Conservation (phyloP, 1,139 yeast genomes). For the Debaryomyces fabryi region DNA sequence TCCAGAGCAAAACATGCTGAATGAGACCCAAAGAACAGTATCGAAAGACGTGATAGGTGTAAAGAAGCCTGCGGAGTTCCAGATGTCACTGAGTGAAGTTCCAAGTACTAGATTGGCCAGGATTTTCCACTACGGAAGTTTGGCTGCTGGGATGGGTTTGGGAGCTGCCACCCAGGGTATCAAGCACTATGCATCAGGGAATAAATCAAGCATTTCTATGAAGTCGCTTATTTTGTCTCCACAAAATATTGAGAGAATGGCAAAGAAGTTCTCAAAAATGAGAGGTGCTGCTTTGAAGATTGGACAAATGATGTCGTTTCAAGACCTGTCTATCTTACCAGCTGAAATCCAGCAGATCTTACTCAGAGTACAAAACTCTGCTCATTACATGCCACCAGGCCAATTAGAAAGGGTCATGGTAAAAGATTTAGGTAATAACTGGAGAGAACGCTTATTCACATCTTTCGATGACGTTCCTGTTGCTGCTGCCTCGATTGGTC, state of each 20-base stretch:
- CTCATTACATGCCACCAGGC: conserved; percentile 94
- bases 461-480: conserved; percentile 86
- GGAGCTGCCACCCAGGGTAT: conserved; percentile 84
- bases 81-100: conserved; percentile 67
- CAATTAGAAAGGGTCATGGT: conserved; percentile 81
- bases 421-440: conserved; percentile 71
- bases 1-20: conserved; percentile 7
- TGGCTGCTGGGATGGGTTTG: conserved; percentile 90
- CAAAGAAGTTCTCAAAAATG: conserved; percentile 87
- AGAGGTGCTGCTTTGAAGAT: conserved; percentile 97
- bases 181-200: conserved; percentile 60
- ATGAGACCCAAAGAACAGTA: conserved; percentile 10
- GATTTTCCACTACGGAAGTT: conserved; percentile 86
- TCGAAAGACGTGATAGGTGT: conserved; percentile 30
- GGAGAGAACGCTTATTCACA: conserved; percentile 72
- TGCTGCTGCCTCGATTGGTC: conserved; percentile 98
- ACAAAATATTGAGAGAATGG: conserved; percentile 82
- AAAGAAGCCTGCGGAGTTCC: conserved; percentile 37
- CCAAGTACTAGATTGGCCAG: conserved; percentile 88
- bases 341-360: conserved; percentile 80
- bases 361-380: conserved; percentile 86
- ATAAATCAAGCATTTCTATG: conserved; percentile 52
- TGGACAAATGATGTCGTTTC: conserved; percentile 95
- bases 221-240: conserved; percentile 74
- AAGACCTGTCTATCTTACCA: conserved; percentile 83